phyloP scores from a whole-genome alignment of 306 rosid genomes.

The Prunus dulcis region DNA sequence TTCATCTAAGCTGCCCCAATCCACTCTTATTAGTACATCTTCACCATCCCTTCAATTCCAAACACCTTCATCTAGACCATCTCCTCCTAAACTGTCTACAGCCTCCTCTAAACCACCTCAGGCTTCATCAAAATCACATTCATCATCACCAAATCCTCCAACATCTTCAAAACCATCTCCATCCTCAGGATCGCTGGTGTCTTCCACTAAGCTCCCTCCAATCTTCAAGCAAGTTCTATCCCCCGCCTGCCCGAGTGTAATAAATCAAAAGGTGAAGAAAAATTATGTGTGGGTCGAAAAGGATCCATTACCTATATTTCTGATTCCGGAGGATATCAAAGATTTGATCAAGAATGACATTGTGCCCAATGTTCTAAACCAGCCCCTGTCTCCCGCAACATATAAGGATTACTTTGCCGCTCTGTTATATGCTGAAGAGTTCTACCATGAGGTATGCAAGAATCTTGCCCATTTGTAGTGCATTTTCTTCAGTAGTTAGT shows the following conservation, averaged over 20 bases:
- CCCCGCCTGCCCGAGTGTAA: background rate
- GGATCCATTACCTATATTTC: conserved; percentile 12
- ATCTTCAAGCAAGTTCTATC: conserved; percentile 1
- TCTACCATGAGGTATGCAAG: conserved; percentile 29
- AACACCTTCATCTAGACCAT: background rate
- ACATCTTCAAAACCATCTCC: background rate
- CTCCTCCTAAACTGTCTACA: background rate
- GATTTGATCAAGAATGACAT: conserved; percentile 33
- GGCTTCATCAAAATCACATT: background rate
- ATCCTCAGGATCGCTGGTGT: background rate
- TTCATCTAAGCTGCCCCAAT: no score
- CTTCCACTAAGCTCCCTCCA: conserved; percentile 3
- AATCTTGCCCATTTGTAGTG: background rate
- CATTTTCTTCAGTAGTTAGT: background rate
- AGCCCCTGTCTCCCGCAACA: conserved; percentile 26
- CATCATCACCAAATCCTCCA: no score
- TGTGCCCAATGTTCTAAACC: conserved; percentile 21
- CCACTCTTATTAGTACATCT: background rate
- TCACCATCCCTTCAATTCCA: background rate
- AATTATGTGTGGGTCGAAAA: conserved; percentile 13
- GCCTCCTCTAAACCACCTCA: conserved; percentile 3
- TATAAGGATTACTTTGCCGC: conserved; percentile 45
- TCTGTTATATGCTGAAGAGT: conserved; percentile 38
- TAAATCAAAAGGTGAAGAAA: background rate
- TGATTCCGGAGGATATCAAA: conserved; percentile 28